Percentiles rank a stretch among this genome's conserved stretches.
Conservation (phyloP, 2,329 filamentous ascomycete genomes). For the Pseudocercospora vitis region DNA sequence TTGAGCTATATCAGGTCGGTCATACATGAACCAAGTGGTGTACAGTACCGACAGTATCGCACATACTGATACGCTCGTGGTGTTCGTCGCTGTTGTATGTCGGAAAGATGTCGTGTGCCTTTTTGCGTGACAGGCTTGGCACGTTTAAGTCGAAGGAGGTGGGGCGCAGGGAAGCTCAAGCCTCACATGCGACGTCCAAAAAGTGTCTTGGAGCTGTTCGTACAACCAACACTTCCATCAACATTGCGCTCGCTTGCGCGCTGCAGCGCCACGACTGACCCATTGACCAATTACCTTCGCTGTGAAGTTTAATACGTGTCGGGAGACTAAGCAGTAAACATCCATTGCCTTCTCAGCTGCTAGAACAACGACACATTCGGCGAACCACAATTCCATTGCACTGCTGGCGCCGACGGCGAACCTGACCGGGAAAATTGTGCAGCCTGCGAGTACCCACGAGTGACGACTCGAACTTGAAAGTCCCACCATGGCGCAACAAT, state of each 20-base stretch:
- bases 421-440: neutral
- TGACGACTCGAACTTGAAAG: neutral
- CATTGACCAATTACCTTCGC: neutral
- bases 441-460: neutral
- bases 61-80: conserved; percentile 1
- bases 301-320: neutral
- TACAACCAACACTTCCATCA: neutral
- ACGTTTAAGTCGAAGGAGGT: neutral
- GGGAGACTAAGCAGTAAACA: neutral
- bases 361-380: neutral
- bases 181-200: neutral
- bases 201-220: neutral
- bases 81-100: neutral
- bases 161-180: neutral
- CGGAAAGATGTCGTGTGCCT: neutral
- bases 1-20: neutral
- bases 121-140: neutral
- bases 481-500: conserved; percentile 30
- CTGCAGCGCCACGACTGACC: neutral
- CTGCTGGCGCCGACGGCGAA: neutral
- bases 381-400: neutral
- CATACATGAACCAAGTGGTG: no score
- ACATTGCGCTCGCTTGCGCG: neutral
- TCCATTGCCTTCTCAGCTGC: neutral
- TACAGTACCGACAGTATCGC: no score